A percentile compares a stretch with the other conserved stretches of the same genome.
These are phyloP conservation scores for Poa annua DNA, from an alignment of 176 grass and related monocot species.

Conservation along the genomic window DNA sequence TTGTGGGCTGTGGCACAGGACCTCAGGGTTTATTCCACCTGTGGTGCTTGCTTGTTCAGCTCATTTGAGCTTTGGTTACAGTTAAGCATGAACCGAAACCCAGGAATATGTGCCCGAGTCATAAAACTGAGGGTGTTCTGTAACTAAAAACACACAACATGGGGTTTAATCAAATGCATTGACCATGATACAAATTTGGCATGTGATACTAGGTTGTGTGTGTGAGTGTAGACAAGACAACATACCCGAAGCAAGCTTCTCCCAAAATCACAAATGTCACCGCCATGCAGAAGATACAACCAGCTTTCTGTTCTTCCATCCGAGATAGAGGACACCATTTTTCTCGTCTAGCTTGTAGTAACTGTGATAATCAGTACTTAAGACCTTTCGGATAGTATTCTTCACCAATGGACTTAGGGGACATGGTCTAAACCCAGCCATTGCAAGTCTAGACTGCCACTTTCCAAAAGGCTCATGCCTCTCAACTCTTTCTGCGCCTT, in stretches of 20 bases:
- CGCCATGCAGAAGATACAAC: conserved; percentile 66
- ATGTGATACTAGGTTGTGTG: conserved; percentile 4
- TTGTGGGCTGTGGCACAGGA: background rate
- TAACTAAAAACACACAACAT: conserved; percentile 7
- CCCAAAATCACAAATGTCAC: conserved; percentile 36
- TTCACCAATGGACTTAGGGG: conserved; percentile 64
- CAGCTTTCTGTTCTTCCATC: conserved; percentile 63
- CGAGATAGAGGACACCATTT: conserved; percentile 57
- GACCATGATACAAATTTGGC: conserved; percentile 7
- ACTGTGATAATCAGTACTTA: conserved; percentile 44
- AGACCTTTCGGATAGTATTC: conserved; percentile 49
- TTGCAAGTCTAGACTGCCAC: conserved; percentile 57
- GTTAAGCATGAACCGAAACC: background rate
- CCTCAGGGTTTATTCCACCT: background rate
- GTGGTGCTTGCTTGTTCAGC: background rate
- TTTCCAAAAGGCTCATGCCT: conserved; percentile 67
- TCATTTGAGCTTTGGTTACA: background rate
- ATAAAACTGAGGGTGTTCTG: background rate
- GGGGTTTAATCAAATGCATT: conserved; percentile 1
- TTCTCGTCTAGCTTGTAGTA: conserved; percentile 56
- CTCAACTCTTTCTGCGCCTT: conserved; percentile 72
- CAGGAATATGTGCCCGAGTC: background rate
- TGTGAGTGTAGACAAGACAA: conserved; percentile 31
- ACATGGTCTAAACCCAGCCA: conserved; percentile 62
- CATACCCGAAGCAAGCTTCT: conserved; percentile 53